Evolutionary conservation across 805 yeast species (phyloP).

Genomic region (Blastobotrys attinorum): DNA sequence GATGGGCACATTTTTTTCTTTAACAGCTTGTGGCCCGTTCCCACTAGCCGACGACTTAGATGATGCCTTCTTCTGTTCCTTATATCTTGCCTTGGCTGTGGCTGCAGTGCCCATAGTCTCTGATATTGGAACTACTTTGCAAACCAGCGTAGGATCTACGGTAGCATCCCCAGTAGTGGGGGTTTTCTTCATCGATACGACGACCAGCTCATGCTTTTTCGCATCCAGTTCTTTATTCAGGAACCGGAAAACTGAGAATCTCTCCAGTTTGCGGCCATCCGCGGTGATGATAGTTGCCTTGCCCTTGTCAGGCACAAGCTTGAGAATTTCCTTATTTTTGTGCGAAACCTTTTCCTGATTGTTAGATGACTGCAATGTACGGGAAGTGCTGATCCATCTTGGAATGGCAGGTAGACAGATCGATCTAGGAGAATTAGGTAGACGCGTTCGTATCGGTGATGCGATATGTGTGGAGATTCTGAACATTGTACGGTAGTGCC

Average conservation of each 20-base stretch:
- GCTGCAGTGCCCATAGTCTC: not conserved
- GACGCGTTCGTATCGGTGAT: too few relatives aligned
- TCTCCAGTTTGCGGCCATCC: constrained; percentile 9
- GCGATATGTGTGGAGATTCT: too few relatives aligned
- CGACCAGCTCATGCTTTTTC: constrained; percentile 11
- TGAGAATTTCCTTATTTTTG: constrained; percentile 14
- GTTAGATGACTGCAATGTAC: too few relatives aligned
- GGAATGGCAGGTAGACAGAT: too few relatives aligned
- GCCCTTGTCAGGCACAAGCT: constrained; percentile 18
- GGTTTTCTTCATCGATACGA: constrained; percentile 10
- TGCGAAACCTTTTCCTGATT: not conserved
- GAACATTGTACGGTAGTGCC: too few relatives aligned
- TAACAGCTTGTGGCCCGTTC: constrained; percentile 9
- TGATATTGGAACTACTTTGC: constrained; percentile 16
- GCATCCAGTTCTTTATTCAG: constrained; percentile 7
- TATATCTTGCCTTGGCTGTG: not conserved
- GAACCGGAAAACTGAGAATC: constrained; percentile 8
- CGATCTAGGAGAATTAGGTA: too few relatives aligned
- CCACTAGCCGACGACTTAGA: constrained; percentile 8
- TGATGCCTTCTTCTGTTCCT: constrained; percentile 4
- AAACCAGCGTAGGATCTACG: constrained; percentile 20
- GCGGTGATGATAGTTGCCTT: constrained; percentile 14
- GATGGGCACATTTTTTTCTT: constrained; percentile 21
- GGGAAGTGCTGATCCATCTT: too few relatives aligned
- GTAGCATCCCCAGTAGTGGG: constrained; percentile 1